phyloP scores from a whole-genome alignment of 495 filamentous ascomycete species.

The Penicillium waksmanii region DNA sequence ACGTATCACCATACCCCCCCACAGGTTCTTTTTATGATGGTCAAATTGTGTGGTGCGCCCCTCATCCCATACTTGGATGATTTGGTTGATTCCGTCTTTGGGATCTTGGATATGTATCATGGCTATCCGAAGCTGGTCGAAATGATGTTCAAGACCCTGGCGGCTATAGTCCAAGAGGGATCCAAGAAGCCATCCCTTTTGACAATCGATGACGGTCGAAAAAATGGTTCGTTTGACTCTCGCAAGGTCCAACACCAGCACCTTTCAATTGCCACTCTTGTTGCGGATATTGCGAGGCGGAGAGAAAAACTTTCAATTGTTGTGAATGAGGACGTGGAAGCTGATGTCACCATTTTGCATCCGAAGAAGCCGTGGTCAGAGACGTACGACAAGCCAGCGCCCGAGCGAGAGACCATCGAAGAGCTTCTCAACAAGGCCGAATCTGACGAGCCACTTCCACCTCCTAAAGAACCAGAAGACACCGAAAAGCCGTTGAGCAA shows the following conservation, averaged over 20 bases:
- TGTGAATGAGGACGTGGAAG: conserved; percentile 34
- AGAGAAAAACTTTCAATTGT: conserved; percentile 41
- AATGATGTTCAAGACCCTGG: conserved; percentile 79
- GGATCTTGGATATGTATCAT: conserved; percentile 88
- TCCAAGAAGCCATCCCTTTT: conserved; percentile 63
- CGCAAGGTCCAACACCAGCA: conserved; percentile 44
- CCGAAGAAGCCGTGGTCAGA: conserved; percentile 45
- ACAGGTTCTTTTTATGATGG: conserved; percentile 92
- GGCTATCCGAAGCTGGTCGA: conserved; percentile 89
- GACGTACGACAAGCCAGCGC: conserved; percentile 31
- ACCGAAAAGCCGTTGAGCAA: conserved; percentile 56
- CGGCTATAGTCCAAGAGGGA: conserved; percentile 80
- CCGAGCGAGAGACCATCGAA: conserved; percentile 35
- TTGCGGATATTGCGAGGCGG: conserved; percentile 37
- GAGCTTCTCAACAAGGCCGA: conserved; percentile 39
- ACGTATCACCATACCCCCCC: conserved; percentile 87
- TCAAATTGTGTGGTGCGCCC: conserved; percentile 78
- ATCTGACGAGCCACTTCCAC: conserved; percentile 42
- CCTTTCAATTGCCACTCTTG: conserved; percentile 42
- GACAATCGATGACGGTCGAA: conserved; percentile 45
- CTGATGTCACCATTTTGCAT: conserved; percentile 37
- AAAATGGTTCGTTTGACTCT: conserved; percentile 34
- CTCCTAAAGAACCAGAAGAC: conserved; percentile 55
- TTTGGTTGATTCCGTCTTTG: conserved; percentile 85
- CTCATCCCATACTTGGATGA: conserved; percentile 92